Evolutionary conservation across 495 filamentous ascomycete genomes (phyloP).

Genomic region (Lasiosphaeriaceae sp.): DNA sequence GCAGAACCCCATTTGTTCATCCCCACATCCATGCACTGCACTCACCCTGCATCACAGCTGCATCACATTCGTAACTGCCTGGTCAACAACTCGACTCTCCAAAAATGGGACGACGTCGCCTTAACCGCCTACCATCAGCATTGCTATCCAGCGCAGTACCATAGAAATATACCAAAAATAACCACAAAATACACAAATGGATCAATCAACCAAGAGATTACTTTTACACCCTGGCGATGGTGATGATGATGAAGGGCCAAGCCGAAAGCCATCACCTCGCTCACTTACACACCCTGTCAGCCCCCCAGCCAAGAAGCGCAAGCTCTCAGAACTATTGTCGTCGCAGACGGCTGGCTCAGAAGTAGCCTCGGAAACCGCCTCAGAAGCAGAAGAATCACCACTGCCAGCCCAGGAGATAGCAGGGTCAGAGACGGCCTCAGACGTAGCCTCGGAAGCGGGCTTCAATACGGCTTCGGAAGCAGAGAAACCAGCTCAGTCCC

Average conservation of each 20-base stretch:
- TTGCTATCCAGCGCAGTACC: not conserved
- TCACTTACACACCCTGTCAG: conserved; percentile 39
- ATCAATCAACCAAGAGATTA: conserved; percentile 4
- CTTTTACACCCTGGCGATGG: not conserved
- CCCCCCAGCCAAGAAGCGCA: conserved; percentile 36
- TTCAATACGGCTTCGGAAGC: not conserved
- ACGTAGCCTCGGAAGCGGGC: not conserved
- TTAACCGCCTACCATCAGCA: too few relatives aligned
- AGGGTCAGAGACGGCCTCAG: conserved; percentile 8
- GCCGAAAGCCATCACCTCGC: conserved; percentile 5
- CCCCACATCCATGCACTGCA: not conserved
- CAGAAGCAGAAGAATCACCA: not conserved
- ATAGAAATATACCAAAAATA: not conserved
- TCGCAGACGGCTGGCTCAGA: too few relatives aligned
- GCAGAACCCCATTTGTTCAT: not conserved
- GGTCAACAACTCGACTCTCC: too few relatives aligned
- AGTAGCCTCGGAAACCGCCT: too few relatives aligned
- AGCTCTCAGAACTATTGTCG: too few relatives aligned
- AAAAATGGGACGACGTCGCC: too few relatives aligned
- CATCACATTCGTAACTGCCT: too few relatives aligned
- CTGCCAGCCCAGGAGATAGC: conserved; percentile 24
- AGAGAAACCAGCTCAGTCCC: not conserved
- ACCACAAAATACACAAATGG: conserved; percentile 10
- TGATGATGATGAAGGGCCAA: not conserved
- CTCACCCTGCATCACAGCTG: conserved; percentile 33